phyloP scores from a whole-genome alignment of 2,329 filamentous ascomycete species.

The Pseudonectria foliicola region DNA sequence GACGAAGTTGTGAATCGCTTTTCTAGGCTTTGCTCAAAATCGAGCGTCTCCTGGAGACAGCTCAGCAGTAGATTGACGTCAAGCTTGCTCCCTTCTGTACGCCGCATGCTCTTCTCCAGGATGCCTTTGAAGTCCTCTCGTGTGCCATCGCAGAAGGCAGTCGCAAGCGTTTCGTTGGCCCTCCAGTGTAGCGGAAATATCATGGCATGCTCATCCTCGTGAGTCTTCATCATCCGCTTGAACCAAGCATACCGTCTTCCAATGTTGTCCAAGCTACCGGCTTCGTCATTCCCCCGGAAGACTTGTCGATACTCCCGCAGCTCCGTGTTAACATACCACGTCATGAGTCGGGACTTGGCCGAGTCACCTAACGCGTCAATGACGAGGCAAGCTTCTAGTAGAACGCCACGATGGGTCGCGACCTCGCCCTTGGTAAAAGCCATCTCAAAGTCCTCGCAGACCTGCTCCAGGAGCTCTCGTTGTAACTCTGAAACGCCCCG shows the following conservation, averaged over 20 bases:
- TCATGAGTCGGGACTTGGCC: constrained; percentile 73
- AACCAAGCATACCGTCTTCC: constrained; percentile 94
- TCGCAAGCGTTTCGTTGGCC: constrained; percentile 82
- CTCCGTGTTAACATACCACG: constrained; percentile 98
- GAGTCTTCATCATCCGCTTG: constrained; percentile 87
- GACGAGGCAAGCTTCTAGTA: constrained; percentile 84
- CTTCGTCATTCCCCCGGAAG: constrained; percentile 93
- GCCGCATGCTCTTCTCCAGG: constrained; percentile 77
- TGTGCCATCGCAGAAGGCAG: constrained; percentile 91
- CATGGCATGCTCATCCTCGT: constrained; percentile 83
- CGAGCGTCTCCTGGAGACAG: constrained; percentile 89
- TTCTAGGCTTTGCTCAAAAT: constrained; percentile 92
- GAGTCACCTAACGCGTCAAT: constrained; percentile 91
- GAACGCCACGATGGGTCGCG: constrained; percentile 56
- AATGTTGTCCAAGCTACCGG: constrained; percentile 93
- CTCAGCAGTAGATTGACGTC: constrained; percentile 85
- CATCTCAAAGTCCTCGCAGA: constrained; percentile 98
- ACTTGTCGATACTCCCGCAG: constrained; percentile 92
- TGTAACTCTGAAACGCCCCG: constrained; percentile 91
- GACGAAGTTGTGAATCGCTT: constrained; percentile 68
- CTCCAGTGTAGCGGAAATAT: constrained; percentile 87
- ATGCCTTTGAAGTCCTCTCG: constrained; percentile 93
- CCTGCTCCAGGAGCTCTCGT: constrained; percentile 85
- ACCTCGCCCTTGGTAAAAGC: constrained; percentile 88
- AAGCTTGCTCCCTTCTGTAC: constrained; percentile 66